These are phyloP conservation scores for Chaetomiaceae sp. DNA, from an alignment of 2,329 filamentous ascomycete genomes.

Conservation along the genomic window DNA sequence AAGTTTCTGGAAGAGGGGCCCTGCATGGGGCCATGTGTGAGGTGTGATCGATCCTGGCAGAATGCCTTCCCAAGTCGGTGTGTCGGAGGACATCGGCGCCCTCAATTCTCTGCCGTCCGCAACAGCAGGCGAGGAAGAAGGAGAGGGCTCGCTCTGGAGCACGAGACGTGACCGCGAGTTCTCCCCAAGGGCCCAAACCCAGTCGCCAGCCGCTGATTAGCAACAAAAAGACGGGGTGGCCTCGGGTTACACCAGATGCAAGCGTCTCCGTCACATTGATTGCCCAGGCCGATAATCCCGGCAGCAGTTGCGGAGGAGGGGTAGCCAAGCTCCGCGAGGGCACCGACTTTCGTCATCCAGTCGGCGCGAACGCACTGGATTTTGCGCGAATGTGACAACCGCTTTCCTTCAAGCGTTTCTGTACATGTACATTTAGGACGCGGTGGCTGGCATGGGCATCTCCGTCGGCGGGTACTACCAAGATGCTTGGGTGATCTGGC, in stretches of 20 bases:
- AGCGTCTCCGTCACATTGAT: conserved; percentile 17
- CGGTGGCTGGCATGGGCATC: no score
- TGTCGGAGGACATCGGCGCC: conserved; percentile 9
- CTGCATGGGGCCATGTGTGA: conserved; percentile 4
- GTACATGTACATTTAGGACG: no score
- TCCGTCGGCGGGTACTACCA: not conserved
- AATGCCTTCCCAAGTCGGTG: conserved; percentile 16
- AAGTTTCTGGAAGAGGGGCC: conserved; percentile 6
- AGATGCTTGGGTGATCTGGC: not conserved
- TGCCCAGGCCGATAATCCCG: conserved; percentile 7
- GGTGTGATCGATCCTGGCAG: not conserved
- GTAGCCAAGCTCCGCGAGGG: not conserved
- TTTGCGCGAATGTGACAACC: no score
- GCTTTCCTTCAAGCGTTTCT: no score
- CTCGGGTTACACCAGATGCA: conserved; percentile 18
- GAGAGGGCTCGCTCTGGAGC: not conserved
- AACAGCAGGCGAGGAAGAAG: not conserved
- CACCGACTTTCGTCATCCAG: not conserved
- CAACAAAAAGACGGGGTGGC: not conserved
- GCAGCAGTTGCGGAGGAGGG: conserved; percentile 2
- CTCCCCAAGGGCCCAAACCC: not conserved
- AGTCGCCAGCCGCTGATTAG: conserved; percentile 11
- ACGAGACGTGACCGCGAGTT: no score
- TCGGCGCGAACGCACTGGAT: no score
- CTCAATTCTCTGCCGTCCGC: conserved; percentile 5